Conservation (phyloP, 768 basidiomycete genomes). For the Sistotremastrum niveocremeum region DNA sequence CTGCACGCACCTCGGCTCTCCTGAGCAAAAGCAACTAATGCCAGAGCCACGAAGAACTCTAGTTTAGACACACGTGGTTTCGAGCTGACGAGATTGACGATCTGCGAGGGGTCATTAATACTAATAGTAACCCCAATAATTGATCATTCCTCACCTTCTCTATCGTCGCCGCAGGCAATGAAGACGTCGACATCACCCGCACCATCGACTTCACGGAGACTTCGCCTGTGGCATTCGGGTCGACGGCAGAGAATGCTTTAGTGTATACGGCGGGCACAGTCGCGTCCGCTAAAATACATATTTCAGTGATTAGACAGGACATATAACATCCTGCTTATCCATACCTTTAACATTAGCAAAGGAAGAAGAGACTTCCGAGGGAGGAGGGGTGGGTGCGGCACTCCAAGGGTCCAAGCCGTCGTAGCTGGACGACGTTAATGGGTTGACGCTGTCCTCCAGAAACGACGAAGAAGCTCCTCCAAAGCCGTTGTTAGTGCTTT, state of each 20-base stretch:
- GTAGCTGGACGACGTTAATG: slow-evolving; percentile 33
- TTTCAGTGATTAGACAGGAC: slow-evolving; percentile 3
- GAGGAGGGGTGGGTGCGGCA: slow-evolving; percentile 55
- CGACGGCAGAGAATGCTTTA: slow-evolving; percentile 57
- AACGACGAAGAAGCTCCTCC: slow-evolving; percentile 49
- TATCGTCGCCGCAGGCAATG: slow-evolving; percentile 66
- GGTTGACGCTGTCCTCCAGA: slow-evolving; percentile 41
- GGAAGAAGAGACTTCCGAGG: slow-evolving; percentile 40
- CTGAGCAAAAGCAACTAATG: slow-evolving; percentile 79
- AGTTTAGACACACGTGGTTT: slow-evolving; percentile 68
- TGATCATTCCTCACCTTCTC: slow-evolving; percentile 45
- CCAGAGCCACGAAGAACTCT: slow-evolving; percentile 87
- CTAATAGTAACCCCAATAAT: slow-evolving; percentile 1
- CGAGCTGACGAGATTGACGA: slow-evolving; percentile 80
- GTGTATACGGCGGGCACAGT: slow-evolving; percentile 70
- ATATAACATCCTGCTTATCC: not conserved
- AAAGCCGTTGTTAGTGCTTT: slow-evolving; percentile 41
- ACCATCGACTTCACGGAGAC: slow-evolving; percentile 74
- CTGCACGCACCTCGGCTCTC: slow-evolving; percentile 48
- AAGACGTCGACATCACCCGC: slow-evolving; percentile 63
- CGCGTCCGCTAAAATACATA: slow-evolving; percentile 51
- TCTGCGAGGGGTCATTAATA: slow-evolving; percentile 29
- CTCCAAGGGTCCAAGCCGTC: slow-evolving; percentile 55
- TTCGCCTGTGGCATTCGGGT: slow-evolving; percentile 58
- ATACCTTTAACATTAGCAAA: not conserved